Evolutionary conservation across 2,329 filamentous ascomycete species (phyloP).

Genomic region (Penicillium expansum): DNA sequence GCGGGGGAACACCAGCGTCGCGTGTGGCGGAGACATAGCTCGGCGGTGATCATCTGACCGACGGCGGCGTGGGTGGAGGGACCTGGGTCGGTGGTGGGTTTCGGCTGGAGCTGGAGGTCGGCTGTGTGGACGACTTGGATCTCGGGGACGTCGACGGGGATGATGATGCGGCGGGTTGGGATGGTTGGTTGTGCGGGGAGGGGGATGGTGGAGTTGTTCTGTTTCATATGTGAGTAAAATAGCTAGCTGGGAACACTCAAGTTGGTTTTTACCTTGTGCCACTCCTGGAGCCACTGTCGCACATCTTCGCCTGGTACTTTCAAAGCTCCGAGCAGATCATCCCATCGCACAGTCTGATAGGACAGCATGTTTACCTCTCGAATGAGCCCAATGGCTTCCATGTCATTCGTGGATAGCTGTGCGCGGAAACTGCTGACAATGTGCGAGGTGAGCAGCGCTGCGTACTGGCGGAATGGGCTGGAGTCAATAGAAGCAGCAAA

Average conservation of each 20-base stretch:
- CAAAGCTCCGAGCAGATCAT: conserved; percentile 51
- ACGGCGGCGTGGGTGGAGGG: conserved; percentile 41
- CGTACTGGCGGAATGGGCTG: conserved; percentile 48
- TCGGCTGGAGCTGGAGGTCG: conserved; percentile 35
- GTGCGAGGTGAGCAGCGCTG: conserved; percentile 52
- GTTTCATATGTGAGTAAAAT: conserved; percentile 12
- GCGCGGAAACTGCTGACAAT: conserved; percentile 49
- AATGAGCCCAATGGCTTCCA: conserved; percentile 55
- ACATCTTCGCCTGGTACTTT: conserved; percentile 47
- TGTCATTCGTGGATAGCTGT: conserved; percentile 48
- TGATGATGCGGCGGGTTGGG: conserved; percentile 66
- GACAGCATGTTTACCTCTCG: conserved; percentile 52
- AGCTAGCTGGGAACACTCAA: conserved; percentile 5
- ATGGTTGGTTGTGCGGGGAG: conserved; percentile 33
- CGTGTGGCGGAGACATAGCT: conserved; percentile 54
- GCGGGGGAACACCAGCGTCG: conserved; percentile 50
- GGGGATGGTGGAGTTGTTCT: conserved; percentile 35
- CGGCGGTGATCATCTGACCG: conserved; percentile 48
- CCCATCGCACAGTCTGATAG: conserved; percentile 56
- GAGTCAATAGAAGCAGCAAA: conserved; percentile 49
- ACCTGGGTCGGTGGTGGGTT: conserved; percentile 13
- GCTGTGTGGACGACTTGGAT: conserved; percentile 80
- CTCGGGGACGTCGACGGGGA: conserved; percentile 85
- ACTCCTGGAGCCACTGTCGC: conserved; percentile 52
- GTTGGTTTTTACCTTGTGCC: conserved; percentile 52